Conservation (phyloP, 192 early-diverging fungal species). For the Coemansia aciculifera region DNA sequence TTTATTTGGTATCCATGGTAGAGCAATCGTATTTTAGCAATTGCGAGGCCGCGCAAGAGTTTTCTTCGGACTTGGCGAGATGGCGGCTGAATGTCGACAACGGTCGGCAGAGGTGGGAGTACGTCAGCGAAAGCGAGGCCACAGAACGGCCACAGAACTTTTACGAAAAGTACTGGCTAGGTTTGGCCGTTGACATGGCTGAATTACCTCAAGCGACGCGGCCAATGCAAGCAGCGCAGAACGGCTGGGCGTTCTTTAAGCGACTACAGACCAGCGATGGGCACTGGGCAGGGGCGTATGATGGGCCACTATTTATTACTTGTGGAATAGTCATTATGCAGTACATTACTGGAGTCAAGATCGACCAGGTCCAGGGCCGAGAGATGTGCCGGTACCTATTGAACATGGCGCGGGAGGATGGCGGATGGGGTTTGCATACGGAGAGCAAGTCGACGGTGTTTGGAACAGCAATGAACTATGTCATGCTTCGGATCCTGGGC, state of each 20-base stretch:
- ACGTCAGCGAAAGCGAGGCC: slow-evolving; percentile 48
- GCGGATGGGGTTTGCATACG: slow-evolving; percentile 98
- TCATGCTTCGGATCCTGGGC: slow-evolving; percentile 84
- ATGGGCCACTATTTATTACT: slow-evolving; percentile 95
- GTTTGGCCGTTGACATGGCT: slow-evolving; percentile 60
- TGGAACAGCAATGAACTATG: slow-evolving; percentile 95
- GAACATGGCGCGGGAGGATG: slow-evolving; percentile 84
- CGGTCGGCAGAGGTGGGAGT: slow-evolving; percentile 93
- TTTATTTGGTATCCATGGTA: slow-evolving; percentile 12
- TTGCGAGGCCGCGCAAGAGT: slow-evolving; percentile 31
- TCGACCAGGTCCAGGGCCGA: slow-evolving; percentile 62
- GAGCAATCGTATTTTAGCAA: slow-evolving; percentile 52
- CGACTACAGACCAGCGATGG: slow-evolving; percentile 88
- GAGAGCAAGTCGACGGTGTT: slow-evolving; percentile 92
- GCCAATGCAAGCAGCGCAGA: slow-evolving; percentile 79
- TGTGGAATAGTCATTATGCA: slow-evolving; percentile 88
- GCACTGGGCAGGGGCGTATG: slow-evolving; percentile 95
- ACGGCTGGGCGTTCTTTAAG: slow-evolving; percentile 89
- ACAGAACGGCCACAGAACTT: slow-evolving; percentile 69
- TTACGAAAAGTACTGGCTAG: slow-evolving; percentile 89
- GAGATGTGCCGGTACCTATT: slow-evolving; percentile 90
- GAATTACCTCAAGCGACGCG: slow-evolving; percentile 63
- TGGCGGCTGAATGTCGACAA: slow-evolving; percentile 87
- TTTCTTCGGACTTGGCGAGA: slow-evolving; percentile 70
- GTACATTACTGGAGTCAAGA: slow-evolving; percentile 76